A percentile compares a stretch with the other conserved stretches of the same genome.
phyloP scores from a whole-genome alignment of 371 early-diverging fungal genomes.

The Massospora cicadina region DNA sequence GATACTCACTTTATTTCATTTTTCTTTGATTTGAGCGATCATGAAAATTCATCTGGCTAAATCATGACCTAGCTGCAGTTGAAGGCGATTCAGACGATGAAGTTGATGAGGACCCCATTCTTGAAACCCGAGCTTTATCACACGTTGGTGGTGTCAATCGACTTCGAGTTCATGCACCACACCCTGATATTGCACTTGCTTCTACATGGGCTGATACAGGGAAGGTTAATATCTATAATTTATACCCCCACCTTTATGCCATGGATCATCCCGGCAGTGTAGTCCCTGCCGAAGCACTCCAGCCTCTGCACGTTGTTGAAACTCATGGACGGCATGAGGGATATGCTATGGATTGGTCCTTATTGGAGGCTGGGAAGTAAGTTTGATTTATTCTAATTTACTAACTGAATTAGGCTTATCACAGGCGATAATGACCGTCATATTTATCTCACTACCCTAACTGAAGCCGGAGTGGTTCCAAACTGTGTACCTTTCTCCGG shows the following conservation, averaged over 20 bases:
- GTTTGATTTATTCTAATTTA: conserved; percentile 1
- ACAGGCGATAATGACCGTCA: conserved; percentile 68
- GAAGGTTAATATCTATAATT: conserved; percentile 79
- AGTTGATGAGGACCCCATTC: conserved; percentile 80
- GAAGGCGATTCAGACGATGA: conserved; percentile 54
- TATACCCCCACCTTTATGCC: conserved; percentile 44
- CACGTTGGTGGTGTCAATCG: conserved; percentile 89
- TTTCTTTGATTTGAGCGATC: background rate
- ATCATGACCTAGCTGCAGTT: conserved; percentile 14
- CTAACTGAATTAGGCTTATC: conserved; percentile 33
- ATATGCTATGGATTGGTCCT: conserved; percentile 89
- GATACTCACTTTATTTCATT: background rate
- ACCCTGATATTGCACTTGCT: conserved; percentile 32
- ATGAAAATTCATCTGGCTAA: background rate
- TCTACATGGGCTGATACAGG: conserved; percentile 92
- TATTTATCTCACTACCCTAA: conserved; percentile 60
- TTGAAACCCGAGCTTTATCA: conserved; percentile 61
- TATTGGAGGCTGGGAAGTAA: conserved; percentile 37
- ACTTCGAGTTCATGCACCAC: conserved; percentile 29
- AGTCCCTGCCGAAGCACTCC: conserved; percentile 35
- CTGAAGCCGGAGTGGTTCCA: conserved; percentile 39
- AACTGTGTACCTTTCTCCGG: conserved; percentile 60
- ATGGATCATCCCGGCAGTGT: conserved; percentile 61
- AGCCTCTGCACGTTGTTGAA: conserved; percentile 59
- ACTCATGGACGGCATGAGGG: conserved; percentile 70